Evolutionary conservation across 129 eudicot genomes (phyloP).

Genomic region (sunflower (Helianthus annuus)): DNA sequence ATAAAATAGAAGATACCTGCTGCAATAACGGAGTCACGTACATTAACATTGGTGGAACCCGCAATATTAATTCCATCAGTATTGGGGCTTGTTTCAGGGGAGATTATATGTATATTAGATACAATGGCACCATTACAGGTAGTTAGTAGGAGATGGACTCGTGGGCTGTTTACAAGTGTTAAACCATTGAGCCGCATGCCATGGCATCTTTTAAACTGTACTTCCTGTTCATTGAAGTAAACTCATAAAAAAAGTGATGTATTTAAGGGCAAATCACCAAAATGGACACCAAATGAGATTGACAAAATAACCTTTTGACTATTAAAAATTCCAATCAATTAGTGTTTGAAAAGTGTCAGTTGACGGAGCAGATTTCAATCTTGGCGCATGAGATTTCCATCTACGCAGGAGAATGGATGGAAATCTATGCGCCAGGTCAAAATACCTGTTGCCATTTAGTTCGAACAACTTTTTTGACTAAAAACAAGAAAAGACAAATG

Average conservation of each 20-base stretch:
- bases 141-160: conserved; percentile 49
- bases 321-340: no score
- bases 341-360: no score
- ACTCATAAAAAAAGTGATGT: not conserved
- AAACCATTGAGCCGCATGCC: conserved; percentile 52
- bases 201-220: conserved; percentile 57
- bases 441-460: no score
- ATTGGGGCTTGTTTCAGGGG: conserved; percentile 74
- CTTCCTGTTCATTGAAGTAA: conserved; percentile 39
- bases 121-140: conserved; percentile 43
- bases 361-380: no score
- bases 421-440: no score
- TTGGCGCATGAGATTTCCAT: not conserved
- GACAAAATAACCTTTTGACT: no score
- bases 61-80: conserved; percentile 68
- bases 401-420: no score
- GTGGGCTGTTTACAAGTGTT: conserved; percentile 55
- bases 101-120: conserved; percentile 50
- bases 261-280: not conserved
- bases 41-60: conserved; percentile 43
- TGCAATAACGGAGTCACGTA: conserved; percentile 57
- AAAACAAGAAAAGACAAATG: no score
- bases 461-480: no score
- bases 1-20: conserved; percentile 41
- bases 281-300: not conserved